These are phyloP conservation scores for Kuraishia cidri DNA, from an alignment of 805 yeast genomes.

Conservation along the genomic window DNA sequence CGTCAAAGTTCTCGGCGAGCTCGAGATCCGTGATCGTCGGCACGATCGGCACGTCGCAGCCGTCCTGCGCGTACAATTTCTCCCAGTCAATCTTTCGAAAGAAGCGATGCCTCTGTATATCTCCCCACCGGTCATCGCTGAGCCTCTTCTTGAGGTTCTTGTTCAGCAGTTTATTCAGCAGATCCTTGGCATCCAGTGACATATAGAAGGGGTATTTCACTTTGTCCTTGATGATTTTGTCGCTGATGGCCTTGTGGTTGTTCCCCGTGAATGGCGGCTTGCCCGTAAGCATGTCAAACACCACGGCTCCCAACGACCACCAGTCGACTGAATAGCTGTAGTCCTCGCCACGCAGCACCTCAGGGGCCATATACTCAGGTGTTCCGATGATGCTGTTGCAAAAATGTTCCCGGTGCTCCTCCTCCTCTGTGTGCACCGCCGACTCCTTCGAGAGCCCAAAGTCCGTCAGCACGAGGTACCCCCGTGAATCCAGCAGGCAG, in stretches of 20 bases:
- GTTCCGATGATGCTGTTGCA: constrained; percentile 65
- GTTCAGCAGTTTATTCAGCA: constrained; percentile 54
- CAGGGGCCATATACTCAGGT: constrained; percentile 88
- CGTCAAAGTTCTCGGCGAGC: constrained; percentile 78
- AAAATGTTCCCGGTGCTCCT: constrained; percentile 41
- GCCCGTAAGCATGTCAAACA: constrained; percentile 75
- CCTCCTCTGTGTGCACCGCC: constrained; percentile 16
- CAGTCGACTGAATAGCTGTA: constrained; percentile 81
- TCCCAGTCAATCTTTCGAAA: constrained; percentile 75
- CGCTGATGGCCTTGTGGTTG: constrained; percentile 66
- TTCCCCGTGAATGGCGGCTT: constrained; percentile 86
- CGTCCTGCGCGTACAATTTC: constrained; percentile 37
- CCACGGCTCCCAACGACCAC: constrained; percentile 86
- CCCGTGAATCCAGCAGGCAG: constrained; percentile 64
- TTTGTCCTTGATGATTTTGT: constrained; percentile 63
- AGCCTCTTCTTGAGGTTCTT: constrained; percentile 65
- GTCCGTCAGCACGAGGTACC: constrained; percentile 78
- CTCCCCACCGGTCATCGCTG: constrained; percentile 42
- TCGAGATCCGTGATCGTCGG: constrained; percentile 77
- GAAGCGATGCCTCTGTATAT: constrained; percentile 57
- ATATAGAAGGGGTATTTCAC: constrained; percentile 66
- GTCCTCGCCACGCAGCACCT: constrained; percentile 66
- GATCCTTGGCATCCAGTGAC: constrained; percentile 72
- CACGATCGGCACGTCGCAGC: constrained; percentile 59
- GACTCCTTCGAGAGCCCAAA: constrained; percentile 65